Percentiles rank a stretch among this genome's conserved stretches.
Conservation (phyloP, 2,329 filamentous ascomycete species). For the Calycina herbarum region DNA sequence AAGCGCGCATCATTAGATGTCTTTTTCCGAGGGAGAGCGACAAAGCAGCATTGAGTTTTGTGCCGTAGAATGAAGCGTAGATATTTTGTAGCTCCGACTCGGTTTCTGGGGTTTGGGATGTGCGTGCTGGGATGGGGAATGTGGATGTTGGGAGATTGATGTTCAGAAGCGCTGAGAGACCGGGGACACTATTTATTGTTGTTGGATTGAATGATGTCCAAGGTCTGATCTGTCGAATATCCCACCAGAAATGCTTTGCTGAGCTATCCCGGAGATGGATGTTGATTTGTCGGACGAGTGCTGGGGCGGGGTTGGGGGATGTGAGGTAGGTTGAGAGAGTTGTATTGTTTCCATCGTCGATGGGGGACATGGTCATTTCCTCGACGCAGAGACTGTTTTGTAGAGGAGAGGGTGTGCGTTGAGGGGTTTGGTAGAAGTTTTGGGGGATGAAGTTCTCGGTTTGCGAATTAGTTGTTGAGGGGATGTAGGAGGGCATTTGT, state of each 20-base stretch:
- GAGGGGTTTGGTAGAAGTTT: conserved; percentile 36
- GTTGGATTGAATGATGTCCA: conserved; percentile 79
- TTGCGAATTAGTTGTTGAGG: conserved; percentile 36
- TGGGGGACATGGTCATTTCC: conserved; percentile 34
- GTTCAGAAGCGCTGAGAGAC: conserved; percentile 70
- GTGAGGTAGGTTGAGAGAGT: conserved; percentile 79
- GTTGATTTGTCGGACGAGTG: conserved; percentile 76
- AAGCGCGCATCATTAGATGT: conserved; percentile 45
- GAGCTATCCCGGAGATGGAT: conserved; percentile 65
- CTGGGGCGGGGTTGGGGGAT: conserved; percentile 75
- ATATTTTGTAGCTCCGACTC: conserved; percentile 74
- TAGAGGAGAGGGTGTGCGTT: conserved; percentile 48
- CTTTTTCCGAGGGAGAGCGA: conserved; percentile 71
- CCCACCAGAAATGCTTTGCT: conserved; percentile 93
- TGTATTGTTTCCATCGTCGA: conserved; percentile 50
- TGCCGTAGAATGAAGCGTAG: conserved; percentile 75
- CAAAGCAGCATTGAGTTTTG: conserved; percentile 84
- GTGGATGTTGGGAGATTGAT: conserved; percentile 63
- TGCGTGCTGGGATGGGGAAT: conserved; percentile 52
- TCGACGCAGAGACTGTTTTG: conserved; percentile 35
- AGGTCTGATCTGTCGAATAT: conserved; percentile 80
- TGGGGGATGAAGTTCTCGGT: conserved; percentile 50
- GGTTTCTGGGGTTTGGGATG: conserved; percentile 70
- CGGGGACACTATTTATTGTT: conserved; percentile 71
- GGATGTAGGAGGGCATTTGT: conserved; percentile 61